Conservation (phyloP, 345 rosid genomes). For the Diplotaxis tenuifolia region DNA sequence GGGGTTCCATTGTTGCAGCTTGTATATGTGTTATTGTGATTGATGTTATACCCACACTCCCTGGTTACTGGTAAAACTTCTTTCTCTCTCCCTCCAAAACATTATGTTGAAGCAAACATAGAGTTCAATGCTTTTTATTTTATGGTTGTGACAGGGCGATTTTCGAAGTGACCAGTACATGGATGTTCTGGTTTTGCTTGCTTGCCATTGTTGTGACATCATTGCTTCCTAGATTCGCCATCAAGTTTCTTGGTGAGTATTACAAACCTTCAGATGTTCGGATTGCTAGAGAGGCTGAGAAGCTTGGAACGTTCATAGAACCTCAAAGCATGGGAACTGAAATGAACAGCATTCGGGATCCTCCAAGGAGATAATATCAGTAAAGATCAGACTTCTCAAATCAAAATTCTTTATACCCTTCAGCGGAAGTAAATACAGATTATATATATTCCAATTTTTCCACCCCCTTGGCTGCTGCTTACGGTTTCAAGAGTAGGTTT, state of each 20-base stretch:
- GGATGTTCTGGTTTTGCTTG: conserved; percentile 83
- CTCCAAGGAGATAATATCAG: conserved; percentile 39
- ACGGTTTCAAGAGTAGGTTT: conserved; percentile 42
- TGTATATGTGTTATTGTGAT: conserved; percentile 67
- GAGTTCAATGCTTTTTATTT: not conserved
- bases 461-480: conserved; percentile 39
- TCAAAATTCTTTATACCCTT: conserved; percentile 36
- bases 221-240: conserved; percentile 65
- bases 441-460: conserved; percentile 13
- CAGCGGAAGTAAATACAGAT: conserved; percentile 31
- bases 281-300: conserved; percentile 77
- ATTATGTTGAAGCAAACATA: not conserved
- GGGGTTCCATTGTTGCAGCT: conserved; percentile 95
- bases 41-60: conserved; percentile 63
- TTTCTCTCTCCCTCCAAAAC: conserved; percentile 16
- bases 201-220: conserved; percentile 62
- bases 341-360: conserved; percentile 58
- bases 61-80: conserved; percentile 78
- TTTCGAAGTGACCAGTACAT: conserved; percentile 53
- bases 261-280: conserved; percentile 71
- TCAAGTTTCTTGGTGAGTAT: conserved; percentile 61
- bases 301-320: conserved; percentile 43
- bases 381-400: not conserved
- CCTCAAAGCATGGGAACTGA: conserved; percentile 49
- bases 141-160: conserved; percentile 66